phyloP scores from a whole-genome alignment of 768 basidiomycete genomes.

The Coprinopsis sp. region DNA sequence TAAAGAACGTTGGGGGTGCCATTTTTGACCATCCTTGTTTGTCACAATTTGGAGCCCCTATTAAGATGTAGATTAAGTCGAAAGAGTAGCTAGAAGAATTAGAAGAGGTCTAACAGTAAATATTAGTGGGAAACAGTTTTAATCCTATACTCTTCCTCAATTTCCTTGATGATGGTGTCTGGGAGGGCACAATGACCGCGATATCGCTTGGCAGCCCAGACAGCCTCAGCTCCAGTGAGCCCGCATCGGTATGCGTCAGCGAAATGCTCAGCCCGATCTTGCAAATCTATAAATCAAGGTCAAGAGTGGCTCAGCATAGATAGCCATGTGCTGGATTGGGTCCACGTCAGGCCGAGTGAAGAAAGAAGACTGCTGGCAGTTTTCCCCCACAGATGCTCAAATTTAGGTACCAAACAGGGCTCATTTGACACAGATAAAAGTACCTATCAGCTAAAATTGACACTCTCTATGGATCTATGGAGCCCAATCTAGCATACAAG shows the following conservation, averaged over 20 bases:
- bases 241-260: neutral
- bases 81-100: too few species aligned
- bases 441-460: neutral
- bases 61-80: too few species aligned
- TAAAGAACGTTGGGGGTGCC: too few species aligned
- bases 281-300: neutral
- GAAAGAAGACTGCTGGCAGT: too few species aligned
- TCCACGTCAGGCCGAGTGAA: too few species aligned
- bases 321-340: neutral
- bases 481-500: neutral
- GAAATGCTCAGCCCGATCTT: neutral
- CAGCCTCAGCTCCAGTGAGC: conserved; percentile 13
- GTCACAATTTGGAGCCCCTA: too few species aligned
- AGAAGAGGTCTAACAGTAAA: too few species aligned
- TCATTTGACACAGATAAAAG: neutral
- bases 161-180: too few species aligned
- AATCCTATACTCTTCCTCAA: too few species aligned
- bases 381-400: too few species aligned
- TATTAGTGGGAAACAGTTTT: too few species aligned
- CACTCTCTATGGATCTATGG: neutral
- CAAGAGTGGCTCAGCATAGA: neutral
- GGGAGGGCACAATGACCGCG: neutral
- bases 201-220: neutral
- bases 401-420: neutral
- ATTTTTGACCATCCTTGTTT: too few species aligned